Conservation (phyloP, 192 early-diverging fungal genomes). For the Coemansia sp. region DNA sequence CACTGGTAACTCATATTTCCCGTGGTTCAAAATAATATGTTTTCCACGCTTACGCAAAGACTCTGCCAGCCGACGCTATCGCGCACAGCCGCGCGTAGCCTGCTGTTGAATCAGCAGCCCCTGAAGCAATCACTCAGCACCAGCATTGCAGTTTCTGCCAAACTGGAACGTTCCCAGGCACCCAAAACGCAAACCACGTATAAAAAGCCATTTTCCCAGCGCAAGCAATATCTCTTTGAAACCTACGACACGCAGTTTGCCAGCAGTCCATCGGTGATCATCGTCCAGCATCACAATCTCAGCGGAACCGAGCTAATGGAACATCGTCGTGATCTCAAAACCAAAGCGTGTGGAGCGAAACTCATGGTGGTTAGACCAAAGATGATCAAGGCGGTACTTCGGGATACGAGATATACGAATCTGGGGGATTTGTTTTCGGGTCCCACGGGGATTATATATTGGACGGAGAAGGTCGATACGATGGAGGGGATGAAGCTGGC, state of each 20-base stretch:
- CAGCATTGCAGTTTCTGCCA: not conserved
- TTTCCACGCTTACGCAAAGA: not conserved
- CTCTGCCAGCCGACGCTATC: not conserved
- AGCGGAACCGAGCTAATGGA: constrained; percentile 36
- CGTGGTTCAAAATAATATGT: too few relatives aligned
- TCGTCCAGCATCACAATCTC: constrained; percentile 52
- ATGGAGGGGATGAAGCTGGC: constrained; percentile 16
- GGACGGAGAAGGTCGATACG: constrained; percentile 10
- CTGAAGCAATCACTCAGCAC: not conserved
- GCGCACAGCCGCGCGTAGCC: not conserved
- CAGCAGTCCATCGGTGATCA: constrained; percentile 19
- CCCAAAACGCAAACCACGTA: constrained; percentile 44
- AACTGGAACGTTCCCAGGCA: constrained; percentile 33
- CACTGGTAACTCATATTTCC: not conserved
- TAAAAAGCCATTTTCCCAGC: constrained; percentile 52
- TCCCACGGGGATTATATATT: constrained; percentile 43
- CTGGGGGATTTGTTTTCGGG: constrained; percentile 41
- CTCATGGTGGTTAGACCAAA: constrained; percentile 45
- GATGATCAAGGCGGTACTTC: constrained; percentile 47
- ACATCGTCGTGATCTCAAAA: constrained; percentile 26
- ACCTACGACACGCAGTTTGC: constrained; percentile 44
- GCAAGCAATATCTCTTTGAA: constrained; percentile 50
- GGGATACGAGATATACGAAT: constrained; percentile 41
- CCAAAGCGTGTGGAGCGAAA: constrained; percentile 21
- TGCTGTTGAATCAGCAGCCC: not conserved